A percentile compares a stretch with the other conserved stretches of the same genome.
phyloP scores from a whole-genome alignment of 306 rosid genomes.

The Cyclanthera cordifolia region DNA sequence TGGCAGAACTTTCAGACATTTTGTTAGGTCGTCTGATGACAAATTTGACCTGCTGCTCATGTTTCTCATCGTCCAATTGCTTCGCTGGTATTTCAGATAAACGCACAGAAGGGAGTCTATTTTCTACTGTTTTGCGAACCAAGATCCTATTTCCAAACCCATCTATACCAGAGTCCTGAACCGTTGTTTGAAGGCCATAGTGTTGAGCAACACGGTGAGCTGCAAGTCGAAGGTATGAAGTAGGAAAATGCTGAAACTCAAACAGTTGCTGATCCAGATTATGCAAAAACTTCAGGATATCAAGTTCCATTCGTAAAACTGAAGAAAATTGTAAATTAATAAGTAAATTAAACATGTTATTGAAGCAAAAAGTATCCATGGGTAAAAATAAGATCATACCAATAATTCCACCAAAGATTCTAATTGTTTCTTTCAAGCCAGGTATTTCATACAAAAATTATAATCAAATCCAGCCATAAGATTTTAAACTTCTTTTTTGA shows the following conservation, averaged over 20 bases:
- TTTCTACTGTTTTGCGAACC: constrained; percentile 68
- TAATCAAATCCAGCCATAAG: neutral
- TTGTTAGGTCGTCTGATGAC: constrained; percentile 90
- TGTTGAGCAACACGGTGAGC: constrained; percentile 98
- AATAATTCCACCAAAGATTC: neutral
- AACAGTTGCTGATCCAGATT: constrained; percentile 72
- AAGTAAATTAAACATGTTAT: no score
- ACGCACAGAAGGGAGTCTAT: constrained; percentile 59
- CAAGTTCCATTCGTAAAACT: constrained; percentile 95
- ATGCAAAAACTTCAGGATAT: constrained; percentile 64
- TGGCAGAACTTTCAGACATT: constrained; percentile 25
- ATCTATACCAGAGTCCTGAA: constrained; percentile 68
- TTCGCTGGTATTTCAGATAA: constrained; percentile 82
- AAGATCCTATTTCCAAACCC: constrained; percentile 78
- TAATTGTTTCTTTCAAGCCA: neutral
- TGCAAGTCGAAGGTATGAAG: constrained; percentile 89
- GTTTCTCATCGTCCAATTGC: constrained; percentile 51
- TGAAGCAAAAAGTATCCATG: neutral
- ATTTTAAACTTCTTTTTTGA: neutral
- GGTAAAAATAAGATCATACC: neutral
- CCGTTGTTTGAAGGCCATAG: constrained; percentile 84
- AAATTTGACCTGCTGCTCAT: constrained; percentile 51
- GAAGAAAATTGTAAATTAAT: neutral
- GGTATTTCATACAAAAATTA: neutral
- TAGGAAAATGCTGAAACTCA: constrained; percentile 86